Base-by-base conservation (phyloP, 345 rosid species). In the Corchorus capsularis region DNA sequence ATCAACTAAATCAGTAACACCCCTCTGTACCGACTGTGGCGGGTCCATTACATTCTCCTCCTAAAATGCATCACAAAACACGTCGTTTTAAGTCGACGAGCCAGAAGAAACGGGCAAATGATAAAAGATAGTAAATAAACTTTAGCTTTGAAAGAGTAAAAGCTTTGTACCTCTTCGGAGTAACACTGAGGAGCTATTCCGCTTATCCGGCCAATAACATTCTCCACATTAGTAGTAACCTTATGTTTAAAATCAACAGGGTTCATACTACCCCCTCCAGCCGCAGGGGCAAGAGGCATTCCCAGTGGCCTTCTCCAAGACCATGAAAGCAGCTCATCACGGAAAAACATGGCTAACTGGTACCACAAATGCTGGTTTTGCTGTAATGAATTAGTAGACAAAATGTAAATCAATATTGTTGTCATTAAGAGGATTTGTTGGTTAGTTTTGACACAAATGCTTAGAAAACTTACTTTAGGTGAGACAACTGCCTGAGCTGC, bases 311-410 rank as follows among this genome's bases (percentile, higher is more conserved):
- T 85, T 83, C 97, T 96, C 94, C 98, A 95, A 27, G 94, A 92
- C 97, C 98, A 91, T 11, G 97, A 96, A 39, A 94, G 81, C 78
- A 96, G 85, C 77, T 94, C 97, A 73, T 96, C 99, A 1, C 98
- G 92, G 88, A 96, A 96, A 87, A 94, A 96, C 99, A 96, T 96
- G 15, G 97, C 98, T 68, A 94, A 82, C 19, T 96, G 99, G 86
- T 92, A 92, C 94, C 99, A 89, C 19, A 94, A 76, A 87, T 92
- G 97, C 59, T 92, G 87, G 47, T 79, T 90, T 91, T 96, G 97
- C 98, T 92, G 97, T 82, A 83, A 76, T 37, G 54, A 27, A 75
- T 10, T 16, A 69, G 8, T 32, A 1, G 15, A 45, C 15, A 62
- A 35, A 35, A 69, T 16, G 45, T 69, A 17, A 75, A 73, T 75